These are phyloP conservation scores for Rhodomyrtus psidioides DNA, from an alignment of 441 rosid genomes.

Conservation along the genomic window DNA sequence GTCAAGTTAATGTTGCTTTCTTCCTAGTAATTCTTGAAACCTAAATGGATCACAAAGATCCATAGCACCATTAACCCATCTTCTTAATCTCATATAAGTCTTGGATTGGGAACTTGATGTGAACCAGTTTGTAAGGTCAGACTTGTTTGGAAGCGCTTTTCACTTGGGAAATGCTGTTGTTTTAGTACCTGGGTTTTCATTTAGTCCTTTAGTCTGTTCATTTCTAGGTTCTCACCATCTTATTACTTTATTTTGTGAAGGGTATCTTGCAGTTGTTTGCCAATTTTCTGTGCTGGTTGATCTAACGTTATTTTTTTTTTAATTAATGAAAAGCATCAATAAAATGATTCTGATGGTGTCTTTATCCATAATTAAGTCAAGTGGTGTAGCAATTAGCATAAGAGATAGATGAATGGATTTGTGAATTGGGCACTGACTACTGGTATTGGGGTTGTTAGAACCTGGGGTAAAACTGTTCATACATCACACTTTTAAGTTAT, in stretches of 20 bases:
- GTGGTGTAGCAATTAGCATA: background rate
- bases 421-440: background rate
- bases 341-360: background rate
- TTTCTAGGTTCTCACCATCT: background rate
- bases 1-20: background rate
- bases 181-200: background rate
- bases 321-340: background rate
- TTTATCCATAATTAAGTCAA: background rate
- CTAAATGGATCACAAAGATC: background rate
- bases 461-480: background rate
- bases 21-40: background rate
- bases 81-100: background rate
- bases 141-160: background rate
- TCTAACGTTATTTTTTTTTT: background rate
- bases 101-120: background rate
- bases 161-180: background rate
- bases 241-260: background rate
- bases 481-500: background rate
- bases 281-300: background rate
- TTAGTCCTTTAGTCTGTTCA: background rate
- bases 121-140: background rate
- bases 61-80: background rate
- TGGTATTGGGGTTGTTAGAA: background rate
- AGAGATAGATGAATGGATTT: background rate
- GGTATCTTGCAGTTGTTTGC: background rate